Base-by-base conservation (phyloP, 2,329 filamentous ascomycete genomes). In the Tolypocladium amazonense region DNA sequence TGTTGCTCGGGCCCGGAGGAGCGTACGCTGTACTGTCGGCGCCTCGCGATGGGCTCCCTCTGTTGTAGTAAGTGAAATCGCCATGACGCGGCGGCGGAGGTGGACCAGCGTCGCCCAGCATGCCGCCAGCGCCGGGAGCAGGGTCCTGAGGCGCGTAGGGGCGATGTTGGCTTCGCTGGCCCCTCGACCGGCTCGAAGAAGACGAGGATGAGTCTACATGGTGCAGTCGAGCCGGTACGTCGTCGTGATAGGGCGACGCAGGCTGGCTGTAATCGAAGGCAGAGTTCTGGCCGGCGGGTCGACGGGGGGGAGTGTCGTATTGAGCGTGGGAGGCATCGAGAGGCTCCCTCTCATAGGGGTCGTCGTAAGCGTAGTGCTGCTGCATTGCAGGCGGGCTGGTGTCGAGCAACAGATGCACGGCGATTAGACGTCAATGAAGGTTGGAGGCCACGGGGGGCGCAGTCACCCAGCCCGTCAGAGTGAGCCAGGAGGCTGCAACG, bases 321-420 rank as follows among this genome's bases (percentile, higher is more conserved):
- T 45, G 66, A 43, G 45, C 41, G 57, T 41, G 58, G 27, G 63
- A 61, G 56, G 65, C 65, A 50, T 72, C 72, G 55, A 75, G 68
- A 59, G 71, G 71, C 45, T 74, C 70, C 65, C 71, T 71, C 67
- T 75, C 73, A 62, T 70, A 70, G 38, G 68, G 68, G 61, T 73
- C 70, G 56, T 67, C 64, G 25, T 61, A 62, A 27, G 60, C 56
- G 67, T 72, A 70, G 60, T 69, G 67, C 65, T 70, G 67, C 73
- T 70, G 67, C 73, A 75, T 75, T 63, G 50, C 30, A 23, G 50
- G 50, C 50, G 20, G 30, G 30, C 18, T 11, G 50, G 20, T 12
- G 30, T 20, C 8, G 20, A 35, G 20, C 1, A 35, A 20, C 50
- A 20, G 23, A 20, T 5, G 30, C n/a, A n/a, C n/a, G 30, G 30